A percentile compares a stretch with the other conserved stretches of the same genome.
These are phyloP conservation scores for Exophiala sp. DNA, from an alignment of 2,329 filamentous ascomycete species.

Conservation along the genomic window DNA sequence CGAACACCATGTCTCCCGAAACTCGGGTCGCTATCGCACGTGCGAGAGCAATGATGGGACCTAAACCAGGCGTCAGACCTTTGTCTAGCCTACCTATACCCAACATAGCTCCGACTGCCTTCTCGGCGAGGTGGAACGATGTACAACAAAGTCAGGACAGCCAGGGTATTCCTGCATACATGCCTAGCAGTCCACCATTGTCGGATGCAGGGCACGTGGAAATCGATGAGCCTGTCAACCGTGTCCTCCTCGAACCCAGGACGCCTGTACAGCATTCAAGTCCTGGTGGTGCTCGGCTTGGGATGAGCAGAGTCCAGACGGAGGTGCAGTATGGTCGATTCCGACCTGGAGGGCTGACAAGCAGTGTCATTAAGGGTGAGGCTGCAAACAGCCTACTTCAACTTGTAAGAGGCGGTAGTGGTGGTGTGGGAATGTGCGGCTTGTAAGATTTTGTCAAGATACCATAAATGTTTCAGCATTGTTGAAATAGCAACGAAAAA, in stretches of 20 bases:
- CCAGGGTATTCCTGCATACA: background rate
- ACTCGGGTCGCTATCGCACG: slow-evolving; percentile 21
- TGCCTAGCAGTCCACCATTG: slow-evolving; percentile 22
- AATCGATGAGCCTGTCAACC: background rate
- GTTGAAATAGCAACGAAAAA: no score
- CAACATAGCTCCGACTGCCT: slow-evolving; percentile 21
- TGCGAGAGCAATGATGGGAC: slow-evolving; percentile 21
- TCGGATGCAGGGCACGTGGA: background rate
- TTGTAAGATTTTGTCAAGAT: slow-evolving; percentile 2
- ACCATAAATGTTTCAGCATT: no score
- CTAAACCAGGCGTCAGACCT: slow-evolving; percentile 12
- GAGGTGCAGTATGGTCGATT: slow-evolving; percentile 1
- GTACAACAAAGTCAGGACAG: slow-evolving; percentile 1
- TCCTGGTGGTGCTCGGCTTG: slow-evolving; percentile 4
- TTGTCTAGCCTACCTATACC: slow-evolving; percentile 21
- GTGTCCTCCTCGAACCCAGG: slow-evolving; percentile 1
- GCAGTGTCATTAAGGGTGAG: slow-evolving; percentile 29
- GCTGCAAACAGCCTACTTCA: slow-evolving; percentile 27
- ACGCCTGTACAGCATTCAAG: slow-evolving; percentile 22
- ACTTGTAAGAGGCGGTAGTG: slow-evolving; percentile 19
- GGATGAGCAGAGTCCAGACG: background rate
- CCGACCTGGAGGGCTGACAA: slow-evolving; percentile 17
- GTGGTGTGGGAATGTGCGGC: slow-evolving; percentile 17
- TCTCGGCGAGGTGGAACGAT: slow-evolving; percentile 19
- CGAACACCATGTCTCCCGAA: slow-evolving; percentile 10